A percentile compares a stretch with the other conserved stretches of the same genome.
Evolutionary conservation across 2,329 filamentous ascomycete species (phyloP).

Genomic region (Westerdykella sp.): DNA sequence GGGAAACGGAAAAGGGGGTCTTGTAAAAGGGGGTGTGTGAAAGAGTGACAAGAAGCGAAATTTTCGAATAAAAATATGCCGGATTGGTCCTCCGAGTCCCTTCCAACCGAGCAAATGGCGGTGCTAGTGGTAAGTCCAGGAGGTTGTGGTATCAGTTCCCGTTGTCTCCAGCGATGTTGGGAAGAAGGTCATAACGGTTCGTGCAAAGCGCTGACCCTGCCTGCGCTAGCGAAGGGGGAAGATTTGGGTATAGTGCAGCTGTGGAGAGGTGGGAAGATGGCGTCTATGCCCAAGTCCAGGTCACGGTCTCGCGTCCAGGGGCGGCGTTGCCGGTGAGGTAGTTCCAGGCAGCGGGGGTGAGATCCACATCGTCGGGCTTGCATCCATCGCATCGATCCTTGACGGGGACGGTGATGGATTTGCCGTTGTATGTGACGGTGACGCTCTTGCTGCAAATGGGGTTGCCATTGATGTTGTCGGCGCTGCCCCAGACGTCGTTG

Average conservation of each 20-base stretch:
- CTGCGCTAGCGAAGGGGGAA: conserved; percentile 32
- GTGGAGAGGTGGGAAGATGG: conserved; percentile 16
- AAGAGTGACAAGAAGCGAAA: neutral
- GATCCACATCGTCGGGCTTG: conserved; percentile 22
- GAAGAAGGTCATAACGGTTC: conserved; percentile 28
- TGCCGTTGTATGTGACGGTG: conserved; percentile 26
- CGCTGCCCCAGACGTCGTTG: conserved; percentile 13
- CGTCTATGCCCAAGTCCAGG: conserved; percentile 6
- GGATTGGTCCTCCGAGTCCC: too few species aligned
- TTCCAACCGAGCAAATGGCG: too few species aligned
- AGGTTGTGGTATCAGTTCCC: neutral
- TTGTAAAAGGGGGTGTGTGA: neutral
- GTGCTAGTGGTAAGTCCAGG: too few species aligned
- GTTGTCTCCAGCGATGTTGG: conserved; percentile 8
- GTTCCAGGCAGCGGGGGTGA: conserved; percentile 27
- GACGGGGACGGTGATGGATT: conserved; percentile 21
- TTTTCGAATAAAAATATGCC: neutral
- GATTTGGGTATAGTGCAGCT: conserved; percentile 25
- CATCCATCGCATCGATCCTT: conserved; percentile 34
- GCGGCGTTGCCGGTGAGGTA: conserved; percentile 14
- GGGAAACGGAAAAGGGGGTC: neutral
- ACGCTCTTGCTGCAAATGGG: conserved; percentile 32
- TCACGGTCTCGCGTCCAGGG: neutral
- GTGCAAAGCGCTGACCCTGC: conserved; percentile 38
- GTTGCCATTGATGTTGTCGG: conserved; percentile 30